A percentile compares a stretch with the other conserved stretches of the same genome.
phyloP scores from a whole-genome alignment of 176 grass and related monocot genomes.

The Puya raimondii region DNA sequence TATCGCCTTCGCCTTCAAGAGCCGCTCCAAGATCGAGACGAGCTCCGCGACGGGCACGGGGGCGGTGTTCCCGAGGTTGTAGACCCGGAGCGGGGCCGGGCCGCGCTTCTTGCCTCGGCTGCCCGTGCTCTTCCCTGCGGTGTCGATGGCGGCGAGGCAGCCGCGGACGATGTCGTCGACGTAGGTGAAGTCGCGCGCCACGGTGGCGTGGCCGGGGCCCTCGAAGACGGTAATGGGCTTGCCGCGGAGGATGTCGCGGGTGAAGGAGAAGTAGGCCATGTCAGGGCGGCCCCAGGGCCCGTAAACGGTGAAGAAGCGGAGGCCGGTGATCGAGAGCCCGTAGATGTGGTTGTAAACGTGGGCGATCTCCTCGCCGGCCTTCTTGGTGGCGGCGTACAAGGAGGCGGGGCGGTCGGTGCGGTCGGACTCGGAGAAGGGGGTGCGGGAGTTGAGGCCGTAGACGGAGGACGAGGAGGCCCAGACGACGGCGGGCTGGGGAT shows the following conservation, averaged over 20 bases:
- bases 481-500: conserved; percentile 37
- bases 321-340: conserved; percentile 38
- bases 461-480: conserved; percentile 50
- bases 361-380: conserved; percentile 42
- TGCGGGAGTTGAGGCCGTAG: conserved; percentile 33
- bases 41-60: conserved; percentile 32
- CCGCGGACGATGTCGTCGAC: conserved; percentile 46
- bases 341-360: conserved; percentile 48
- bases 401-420: conserved; percentile 43
- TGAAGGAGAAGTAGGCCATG: conserved; percentile 53
- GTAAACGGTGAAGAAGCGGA: conserved; percentile 47
- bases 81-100: conserved; percentile 30
- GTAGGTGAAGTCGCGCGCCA: conserved; percentile 45
- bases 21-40: conserved; percentile 31
- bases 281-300: conserved; percentile 44
- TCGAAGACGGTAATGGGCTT: conserved; percentile 40
- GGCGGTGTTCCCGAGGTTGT: conserved; percentile 43
- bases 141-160: conserved; percentile 38
- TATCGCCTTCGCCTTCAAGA: conserved; percentile 34
- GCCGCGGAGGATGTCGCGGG: conserved; percentile 34
- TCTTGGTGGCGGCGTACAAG: conserved; percentile 45
- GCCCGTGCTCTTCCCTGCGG: conserved; percentile 38
- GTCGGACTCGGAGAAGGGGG: conserved; percentile 30
- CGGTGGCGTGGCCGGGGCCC: conserved; percentile 17
- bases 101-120: conserved; percentile 25